These are phyloP conservation scores for Bruguiera gymnorhiza DNA, from an alignment of 345 rosid genomes.

Conservation along the genomic window DNA sequence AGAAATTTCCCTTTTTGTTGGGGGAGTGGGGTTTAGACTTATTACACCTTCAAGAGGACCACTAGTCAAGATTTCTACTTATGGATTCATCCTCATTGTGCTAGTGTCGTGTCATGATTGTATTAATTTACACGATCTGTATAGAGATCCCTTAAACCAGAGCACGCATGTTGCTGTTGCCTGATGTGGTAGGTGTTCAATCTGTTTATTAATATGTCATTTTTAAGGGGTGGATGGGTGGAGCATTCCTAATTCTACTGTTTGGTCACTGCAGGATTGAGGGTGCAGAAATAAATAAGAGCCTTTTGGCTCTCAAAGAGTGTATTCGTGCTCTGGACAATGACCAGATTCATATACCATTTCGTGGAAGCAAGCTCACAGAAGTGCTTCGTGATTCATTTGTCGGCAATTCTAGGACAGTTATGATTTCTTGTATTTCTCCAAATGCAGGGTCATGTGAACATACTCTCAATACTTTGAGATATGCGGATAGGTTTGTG, in stretches of 20 bases:
- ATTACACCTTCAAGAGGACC: too few species aligned
- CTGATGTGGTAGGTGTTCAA: not conserved
- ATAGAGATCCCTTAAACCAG: too few species aligned
- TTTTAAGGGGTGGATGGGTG: not conserved
- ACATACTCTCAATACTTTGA: conserved; percentile 85
- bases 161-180: too few species aligned
- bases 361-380: conserved; percentile 95
- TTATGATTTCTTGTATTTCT: conserved; percentile 96
- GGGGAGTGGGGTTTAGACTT: too few species aligned
- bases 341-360: conserved; percentile 95
- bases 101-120: too few species aligned
- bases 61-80: too few species aligned
- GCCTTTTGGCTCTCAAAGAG: conserved; percentile 96
- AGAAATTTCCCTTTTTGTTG: too few species aligned
- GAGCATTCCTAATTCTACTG: conserved; percentile 4
- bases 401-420: conserved; percentile 96
- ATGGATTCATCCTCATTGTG: too few species aligned
- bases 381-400: conserved; percentile 98
- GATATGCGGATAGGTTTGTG: conserved; percentile 92
- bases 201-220: not conserved
- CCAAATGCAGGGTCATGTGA: conserved; percentile 98
- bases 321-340: conserved; percentile 97
- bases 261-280: conserved; percentile 60
- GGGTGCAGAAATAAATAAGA: conserved; percentile 96
- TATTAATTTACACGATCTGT: too few species aligned